Conservation (phyloP, 371 early-diverging fungal genomes). For the Mucor sp. region DNA sequence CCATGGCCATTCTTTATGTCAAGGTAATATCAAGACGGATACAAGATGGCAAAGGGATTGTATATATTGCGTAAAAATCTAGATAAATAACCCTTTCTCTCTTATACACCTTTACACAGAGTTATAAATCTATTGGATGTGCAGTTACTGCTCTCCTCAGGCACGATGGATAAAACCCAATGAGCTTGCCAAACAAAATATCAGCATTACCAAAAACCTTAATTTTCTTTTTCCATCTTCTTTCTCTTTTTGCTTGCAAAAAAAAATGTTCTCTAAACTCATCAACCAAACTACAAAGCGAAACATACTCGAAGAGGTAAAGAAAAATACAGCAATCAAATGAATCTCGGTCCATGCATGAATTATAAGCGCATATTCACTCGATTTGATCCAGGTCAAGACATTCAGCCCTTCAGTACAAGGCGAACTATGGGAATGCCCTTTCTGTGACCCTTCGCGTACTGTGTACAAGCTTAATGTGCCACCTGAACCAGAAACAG, state of each 20-base stretch:
- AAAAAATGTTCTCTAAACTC: conserved; percentile 11
- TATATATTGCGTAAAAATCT: too few relatives aligned
- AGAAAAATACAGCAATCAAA: not conserved
- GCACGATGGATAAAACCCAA: not conserved
- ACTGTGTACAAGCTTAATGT: conserved; percentile 5
- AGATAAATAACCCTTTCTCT: not conserved
- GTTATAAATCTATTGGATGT: not conserved
- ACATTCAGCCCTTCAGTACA: not conserved
- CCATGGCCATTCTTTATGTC: not conserved
- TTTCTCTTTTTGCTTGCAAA: not conserved
- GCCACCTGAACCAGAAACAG: conserved; percentile 1
- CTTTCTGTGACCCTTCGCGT: conserved; percentile 12
- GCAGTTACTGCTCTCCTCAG: not conserved
- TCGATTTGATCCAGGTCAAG: not conserved
- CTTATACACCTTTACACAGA: not conserved
- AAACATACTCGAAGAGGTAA: conserved; percentile 12
- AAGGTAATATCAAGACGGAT: not conserved
- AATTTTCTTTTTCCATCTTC: not conserved
- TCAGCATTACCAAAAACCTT: not conserved
- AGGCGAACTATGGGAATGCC: conserved; percentile 16
- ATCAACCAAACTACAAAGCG: conserved; percentile 5
- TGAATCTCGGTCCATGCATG: not conserved
- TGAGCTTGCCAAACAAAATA: not conserved
- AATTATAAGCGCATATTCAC: not conserved
- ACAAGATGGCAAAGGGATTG: not conserved